These are phyloP conservation scores for Linum usitatissimum DNA, from an alignment of 345 rosid species.

Conservation along the genomic window DNA sequence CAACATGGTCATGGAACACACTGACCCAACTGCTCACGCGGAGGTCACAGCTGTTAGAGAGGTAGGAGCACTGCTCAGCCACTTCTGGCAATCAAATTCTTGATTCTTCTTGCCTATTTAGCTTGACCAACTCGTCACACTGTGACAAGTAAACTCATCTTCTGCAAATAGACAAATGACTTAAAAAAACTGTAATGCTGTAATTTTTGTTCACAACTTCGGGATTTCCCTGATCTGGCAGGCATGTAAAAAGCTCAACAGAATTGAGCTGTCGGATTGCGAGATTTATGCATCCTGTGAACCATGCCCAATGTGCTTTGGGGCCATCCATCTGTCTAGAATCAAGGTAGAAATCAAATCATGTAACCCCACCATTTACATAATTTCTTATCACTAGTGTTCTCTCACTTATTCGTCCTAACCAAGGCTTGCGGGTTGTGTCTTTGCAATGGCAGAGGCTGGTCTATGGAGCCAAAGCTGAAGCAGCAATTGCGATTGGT, in stretches of 20 bases:
- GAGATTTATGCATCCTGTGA: constrained; percentile 74
- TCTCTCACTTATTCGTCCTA: too few relatives aligned
- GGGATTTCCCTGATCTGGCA: constrained; percentile 9
- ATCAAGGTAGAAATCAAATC: constrained; percentile 33
- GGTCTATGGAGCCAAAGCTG: constrained; percentile 80
- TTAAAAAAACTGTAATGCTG: too few relatives aligned
- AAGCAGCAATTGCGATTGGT: constrained; percentile 78
- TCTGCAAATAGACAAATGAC: too few relatives aligned
- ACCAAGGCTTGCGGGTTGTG: background rate
- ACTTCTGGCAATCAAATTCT: too few relatives aligned
- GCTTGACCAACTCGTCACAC: background rate
- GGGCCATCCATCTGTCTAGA: constrained; percentile 70
- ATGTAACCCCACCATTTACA: too few relatives aligned
- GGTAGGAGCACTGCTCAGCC: constrained; percentile 26
- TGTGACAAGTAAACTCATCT: too few relatives aligned
- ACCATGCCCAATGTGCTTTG: constrained; percentile 82
- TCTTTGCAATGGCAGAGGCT: constrained; percentile 32
- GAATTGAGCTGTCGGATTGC: constrained; percentile 56
- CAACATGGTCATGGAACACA: constrained; percentile 75
- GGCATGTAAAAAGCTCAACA: constrained; percentile 76
- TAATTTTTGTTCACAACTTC: too few relatives aligned
- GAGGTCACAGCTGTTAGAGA: constrained; percentile 95
- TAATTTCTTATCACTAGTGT: too few relatives aligned
- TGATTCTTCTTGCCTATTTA: too few relatives aligned
- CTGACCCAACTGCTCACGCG: constrained; percentile 95